Evolutionary conservation across 2,329 filamentous ascomycete species (phyloP).

Genomic region (Trichophyton equinum): DNA sequence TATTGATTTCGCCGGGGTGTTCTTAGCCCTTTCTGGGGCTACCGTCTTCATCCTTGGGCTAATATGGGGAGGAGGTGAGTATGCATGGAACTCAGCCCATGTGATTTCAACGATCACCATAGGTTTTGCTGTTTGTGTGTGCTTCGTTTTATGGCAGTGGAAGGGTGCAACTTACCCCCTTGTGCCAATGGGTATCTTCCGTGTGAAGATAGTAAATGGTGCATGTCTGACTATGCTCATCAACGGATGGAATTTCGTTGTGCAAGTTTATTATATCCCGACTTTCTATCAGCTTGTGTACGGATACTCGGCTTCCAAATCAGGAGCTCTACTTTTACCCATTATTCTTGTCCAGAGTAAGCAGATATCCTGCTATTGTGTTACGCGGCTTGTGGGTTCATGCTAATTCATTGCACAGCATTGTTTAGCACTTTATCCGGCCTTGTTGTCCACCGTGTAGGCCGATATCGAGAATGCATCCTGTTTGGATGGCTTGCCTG

Average conservation of each 20-base stretch:
- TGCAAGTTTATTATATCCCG: conserved; percentile 51
- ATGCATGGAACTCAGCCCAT: conserved; percentile 43
- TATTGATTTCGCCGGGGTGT: conserved; percentile 40
- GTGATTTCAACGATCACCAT: conserved; percentile 44
- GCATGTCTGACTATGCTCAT: conserved; percentile 46
- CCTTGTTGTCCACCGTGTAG: conserved; percentile 41
- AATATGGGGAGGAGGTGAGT: conserved; percentile 49
- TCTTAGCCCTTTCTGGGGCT: conserved; percentile 34
- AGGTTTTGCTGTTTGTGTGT: conserved; percentile 27
- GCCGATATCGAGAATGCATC: conserved; percentile 43
- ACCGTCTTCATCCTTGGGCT: conserved; percentile 39
- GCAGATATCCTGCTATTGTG: neutral
- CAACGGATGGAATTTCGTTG: conserved; percentile 48
- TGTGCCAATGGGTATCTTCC: conserved; percentile 41
- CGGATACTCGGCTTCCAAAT: conserved; percentile 31
- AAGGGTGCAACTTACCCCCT: conserved; percentile 21
- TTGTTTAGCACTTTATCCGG: conserved; percentile 40
- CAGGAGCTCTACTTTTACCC: conserved; percentile 41
- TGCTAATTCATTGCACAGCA: conserved; percentile 28
- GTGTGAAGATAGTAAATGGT: conserved; percentile 41
- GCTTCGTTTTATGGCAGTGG: conserved; percentile 26
- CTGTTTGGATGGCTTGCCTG: conserved; percentile 42
- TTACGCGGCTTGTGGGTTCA: too few relatives aligned
- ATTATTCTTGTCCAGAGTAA: conserved; percentile 20
- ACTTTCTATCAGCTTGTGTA: conserved; percentile 49